Evolutionary conservation across 495 filamentous ascomycete species (phyloP), one percentile per base, ranked within the genome.

Genomic region (Podospora fimiseda): DNA sequence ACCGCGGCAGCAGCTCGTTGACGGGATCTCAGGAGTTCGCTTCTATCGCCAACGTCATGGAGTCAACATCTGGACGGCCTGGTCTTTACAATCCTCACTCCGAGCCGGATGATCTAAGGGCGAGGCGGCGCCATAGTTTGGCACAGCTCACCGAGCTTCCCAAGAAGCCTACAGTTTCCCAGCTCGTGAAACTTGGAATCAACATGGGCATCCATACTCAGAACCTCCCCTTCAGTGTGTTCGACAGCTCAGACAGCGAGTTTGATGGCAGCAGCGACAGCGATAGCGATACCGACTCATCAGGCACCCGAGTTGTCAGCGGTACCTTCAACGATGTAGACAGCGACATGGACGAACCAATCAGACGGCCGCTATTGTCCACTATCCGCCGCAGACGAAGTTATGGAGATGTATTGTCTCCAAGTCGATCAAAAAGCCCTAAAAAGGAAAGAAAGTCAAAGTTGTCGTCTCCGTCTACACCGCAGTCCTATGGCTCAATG

Each of bases 151-250:
- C 60, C 24, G 73, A 71, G 20, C 50, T 67, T 15, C 67, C 71
- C 13, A 78, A 77, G 58, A 80, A 79, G 49, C 79, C 81, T 20
- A 87, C 84, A 0, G 79, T 90, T 37, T 82, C 80, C 14, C 80
- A 81, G 16, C 68, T 89, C 54, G 72, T 75, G 23, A 80, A 79
- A 44, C 57, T 87, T 20, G 84, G 83, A 20, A 61, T 77, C 14
- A 85, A 70, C 47, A 70, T 92, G 30, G 86, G 86, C 13, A 92
- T 93, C 75, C 81, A 83, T 48, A 90, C 89, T 9, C 86, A 90
- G 46, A 79, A 81, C 43, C 68, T 94, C 5, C 77, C 81, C 15
- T 77, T 83, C 50, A 76, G 83, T 22, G 79, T 87, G 9, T 71
- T 90, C 14, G 72, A 79, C 47, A 75, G 79, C 36, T 77, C 70